These are phyloP conservation scores for Fomitopsis schrenkii DNA, from an alignment of 1,284 basidiomycete species.

Conservation along the genomic window DNA sequence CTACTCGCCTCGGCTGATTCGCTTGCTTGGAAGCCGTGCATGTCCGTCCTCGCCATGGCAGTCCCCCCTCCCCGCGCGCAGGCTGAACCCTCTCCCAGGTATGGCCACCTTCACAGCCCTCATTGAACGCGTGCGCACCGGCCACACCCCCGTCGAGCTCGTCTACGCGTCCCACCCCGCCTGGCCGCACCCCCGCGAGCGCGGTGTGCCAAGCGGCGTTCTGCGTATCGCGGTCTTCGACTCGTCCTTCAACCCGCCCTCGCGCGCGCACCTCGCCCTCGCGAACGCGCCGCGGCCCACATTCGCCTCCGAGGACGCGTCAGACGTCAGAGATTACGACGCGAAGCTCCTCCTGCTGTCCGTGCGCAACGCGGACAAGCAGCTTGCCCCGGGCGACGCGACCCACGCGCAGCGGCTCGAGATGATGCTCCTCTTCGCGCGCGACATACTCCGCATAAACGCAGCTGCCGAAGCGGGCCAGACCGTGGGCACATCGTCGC, in stretches of 20 bases:
- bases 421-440: conserved; percentile 75
- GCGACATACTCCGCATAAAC: conserved; percentile 35
- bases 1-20: background rate
- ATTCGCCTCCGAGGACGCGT: conserved; percentile 2
- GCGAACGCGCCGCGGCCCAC: conserved; percentile 42
- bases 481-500: background rate
- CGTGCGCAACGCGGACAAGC: conserved; percentile 88
- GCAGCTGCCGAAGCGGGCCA: background rate
- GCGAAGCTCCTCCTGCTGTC: conserved; percentile 83
- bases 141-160: conserved; percentile 47
- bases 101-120: conserved; percentile 20
- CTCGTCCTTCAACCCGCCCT: conserved; percentile 94
- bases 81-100: background rate
- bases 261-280: conserved; percentile 81
- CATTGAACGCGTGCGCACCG: conserved; percentile 39
- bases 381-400: conserved; percentile 68
- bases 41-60: conserved; percentile 1
- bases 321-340: conserved; percentile 46
- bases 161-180: conserved; percentile 46
- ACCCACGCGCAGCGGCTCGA: conserved; percentile 70
- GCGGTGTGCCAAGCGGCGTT: background rate
- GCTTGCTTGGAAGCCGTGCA: background rate
- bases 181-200: conserved; percentile 46
- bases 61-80: background rate
- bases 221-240: conserved; percentile 73